Conservation (phyloP, 2,329 filamentous ascomycete genomes). For the Graphilbum sp. region DNA sequence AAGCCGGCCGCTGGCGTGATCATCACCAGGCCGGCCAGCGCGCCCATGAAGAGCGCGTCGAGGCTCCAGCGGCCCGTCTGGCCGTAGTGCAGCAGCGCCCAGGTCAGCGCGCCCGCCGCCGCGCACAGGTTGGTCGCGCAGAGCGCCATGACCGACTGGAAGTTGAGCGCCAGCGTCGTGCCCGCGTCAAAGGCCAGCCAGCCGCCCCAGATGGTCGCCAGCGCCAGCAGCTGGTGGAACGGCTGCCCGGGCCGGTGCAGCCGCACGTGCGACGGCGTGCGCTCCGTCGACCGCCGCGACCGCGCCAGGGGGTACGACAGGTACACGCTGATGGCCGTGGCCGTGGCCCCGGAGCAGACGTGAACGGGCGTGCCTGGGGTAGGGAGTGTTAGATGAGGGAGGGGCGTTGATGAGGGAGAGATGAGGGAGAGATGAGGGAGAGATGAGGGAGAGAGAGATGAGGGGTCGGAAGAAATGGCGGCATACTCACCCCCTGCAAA, state of each 20-base stretch:
- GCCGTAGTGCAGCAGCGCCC: slow-evolving; percentile 88
- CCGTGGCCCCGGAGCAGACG: slow-evolving; percentile 82
- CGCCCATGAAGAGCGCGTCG: slow-evolving; percentile 55
- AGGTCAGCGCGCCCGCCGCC: slow-evolving; percentile 78
- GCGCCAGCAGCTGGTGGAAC: slow-evolving; percentile 42
- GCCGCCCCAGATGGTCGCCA: slow-evolving; percentile 97
- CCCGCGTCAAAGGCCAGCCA: slow-evolving; percentile 98
- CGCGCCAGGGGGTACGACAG: slow-evolving; percentile 51
- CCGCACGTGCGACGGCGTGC: slow-evolving; percentile 3
- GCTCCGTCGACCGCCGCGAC: slow-evolving; percentile 52
- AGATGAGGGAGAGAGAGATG: too few species aligned
- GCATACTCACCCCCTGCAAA: slow-evolving; percentile 49
- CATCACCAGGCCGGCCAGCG: slow-evolving; percentile 52
- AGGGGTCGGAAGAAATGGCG: neutral
- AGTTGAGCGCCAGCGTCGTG: slow-evolving; percentile 79
- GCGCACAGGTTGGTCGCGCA: slow-evolving; percentile 90
- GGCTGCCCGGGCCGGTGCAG: slow-evolving; percentile 4
- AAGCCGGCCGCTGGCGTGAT: slow-evolving; percentile 55
- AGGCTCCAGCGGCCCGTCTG: slow-evolving; percentile 83
- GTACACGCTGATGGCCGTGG: slow-evolving; percentile 96
- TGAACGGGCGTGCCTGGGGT: slow-evolving; percentile 70
- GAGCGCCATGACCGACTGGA: slow-evolving; percentile 86
- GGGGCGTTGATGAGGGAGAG: too few species aligned
- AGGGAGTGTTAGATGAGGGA: neutral
- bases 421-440: too few species aligned